Evolutionary conservation across 805 yeast genomes (phyloP).

Genomic region (Yarrowia keelungensis): DNA sequence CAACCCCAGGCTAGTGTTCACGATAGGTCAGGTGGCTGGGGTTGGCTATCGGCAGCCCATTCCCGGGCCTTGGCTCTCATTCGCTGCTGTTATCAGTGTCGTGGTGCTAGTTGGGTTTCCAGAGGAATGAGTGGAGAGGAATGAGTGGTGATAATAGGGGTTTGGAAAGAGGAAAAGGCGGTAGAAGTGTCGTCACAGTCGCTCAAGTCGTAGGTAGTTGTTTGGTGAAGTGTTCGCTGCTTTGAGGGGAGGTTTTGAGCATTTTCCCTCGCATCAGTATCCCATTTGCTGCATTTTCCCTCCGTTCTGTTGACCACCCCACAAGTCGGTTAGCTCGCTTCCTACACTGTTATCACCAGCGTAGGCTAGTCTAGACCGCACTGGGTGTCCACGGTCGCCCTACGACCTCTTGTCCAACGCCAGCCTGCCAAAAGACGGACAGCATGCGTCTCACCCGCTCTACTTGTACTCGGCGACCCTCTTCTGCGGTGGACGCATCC

Average conservation of each 20-base stretch:
- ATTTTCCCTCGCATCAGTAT: neutral
- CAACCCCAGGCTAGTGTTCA: too few species aligned
- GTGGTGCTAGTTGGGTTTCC: slow-evolving; percentile 2
- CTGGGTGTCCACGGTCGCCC: neutral
- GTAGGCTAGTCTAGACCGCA: slow-evolving; percentile 10
- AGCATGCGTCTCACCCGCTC: neutral
- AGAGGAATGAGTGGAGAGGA: neutral
- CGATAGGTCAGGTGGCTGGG: neutral
- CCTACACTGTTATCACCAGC: slow-evolving; percentile 2
- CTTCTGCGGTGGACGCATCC: slow-evolving; percentile 7
- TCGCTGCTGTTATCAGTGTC: slow-evolving; percentile 15
- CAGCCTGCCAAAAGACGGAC: neutral
- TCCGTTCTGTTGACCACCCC: neutral
- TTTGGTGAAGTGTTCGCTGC: neutral
- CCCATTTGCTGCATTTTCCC: too few species aligned
- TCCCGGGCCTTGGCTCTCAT: neutral
- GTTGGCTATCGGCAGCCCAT: too few species aligned
- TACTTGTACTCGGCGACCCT: slow-evolving; percentile 17
- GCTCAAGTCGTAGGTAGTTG: neutral
- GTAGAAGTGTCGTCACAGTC: neutral
- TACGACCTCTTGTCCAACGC: neutral
- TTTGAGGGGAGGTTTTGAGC: too few species aligned
- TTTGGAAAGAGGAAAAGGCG: neutral
- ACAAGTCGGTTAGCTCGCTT: slow-evolving; percentile 11
- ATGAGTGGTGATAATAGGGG: neutral